Conservation (phyloP, 116 monocot species). For the Posidonia oceanica region DNA sequence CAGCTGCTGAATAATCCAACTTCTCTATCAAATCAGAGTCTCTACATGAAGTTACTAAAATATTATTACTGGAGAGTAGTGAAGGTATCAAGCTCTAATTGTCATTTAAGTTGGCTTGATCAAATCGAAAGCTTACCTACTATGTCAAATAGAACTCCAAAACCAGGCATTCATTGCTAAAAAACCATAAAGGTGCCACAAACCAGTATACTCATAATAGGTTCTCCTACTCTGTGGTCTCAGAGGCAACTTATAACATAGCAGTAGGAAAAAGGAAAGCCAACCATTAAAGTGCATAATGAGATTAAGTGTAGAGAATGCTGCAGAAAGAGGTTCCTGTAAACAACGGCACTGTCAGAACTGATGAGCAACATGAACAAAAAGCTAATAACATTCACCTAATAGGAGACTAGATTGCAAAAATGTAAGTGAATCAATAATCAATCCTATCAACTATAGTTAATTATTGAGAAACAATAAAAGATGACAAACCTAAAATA, state of each 20-base stretch:
- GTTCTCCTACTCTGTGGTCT: conserved; percentile 39
- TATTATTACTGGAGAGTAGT: not conserved
- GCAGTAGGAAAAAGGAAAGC: conserved; percentile 56
- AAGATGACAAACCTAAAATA: conserved; percentile 56
- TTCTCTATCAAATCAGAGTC: conserved; percentile 55
- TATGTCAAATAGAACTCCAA: conserved; percentile 76
- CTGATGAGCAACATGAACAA: not conserved
- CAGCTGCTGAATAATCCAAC: conserved; percentile 58
- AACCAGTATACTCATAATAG: conserved; percentile 79
- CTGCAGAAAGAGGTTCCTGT: conserved; percentile 66
- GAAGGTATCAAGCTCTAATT: not conserved
- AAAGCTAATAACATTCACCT: not conserved
- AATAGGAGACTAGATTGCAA: not conserved
- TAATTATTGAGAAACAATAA: not conserved
- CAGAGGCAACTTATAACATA: conserved; percentile 67
- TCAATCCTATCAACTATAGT: no score
- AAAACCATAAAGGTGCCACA: conserved; percentile 74
- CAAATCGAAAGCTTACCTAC: conserved; percentile 19
- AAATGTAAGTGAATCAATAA: not conserved
- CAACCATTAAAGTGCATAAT: conserved; percentile 67
- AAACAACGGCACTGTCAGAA: not conserved
- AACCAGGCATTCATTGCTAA: conserved; percentile 78
- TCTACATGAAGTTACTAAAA: conserved; percentile 17
- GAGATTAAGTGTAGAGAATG: conserved; percentile 57
- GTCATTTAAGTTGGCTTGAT: not conserved